A percentile compares a stretch with the other conserved stretches of the same genome.
These are phyloP conservation scores for Platanthera zijinensis DNA, from an alignment of 106 monocot species.

Conservation along the genomic window DNA sequence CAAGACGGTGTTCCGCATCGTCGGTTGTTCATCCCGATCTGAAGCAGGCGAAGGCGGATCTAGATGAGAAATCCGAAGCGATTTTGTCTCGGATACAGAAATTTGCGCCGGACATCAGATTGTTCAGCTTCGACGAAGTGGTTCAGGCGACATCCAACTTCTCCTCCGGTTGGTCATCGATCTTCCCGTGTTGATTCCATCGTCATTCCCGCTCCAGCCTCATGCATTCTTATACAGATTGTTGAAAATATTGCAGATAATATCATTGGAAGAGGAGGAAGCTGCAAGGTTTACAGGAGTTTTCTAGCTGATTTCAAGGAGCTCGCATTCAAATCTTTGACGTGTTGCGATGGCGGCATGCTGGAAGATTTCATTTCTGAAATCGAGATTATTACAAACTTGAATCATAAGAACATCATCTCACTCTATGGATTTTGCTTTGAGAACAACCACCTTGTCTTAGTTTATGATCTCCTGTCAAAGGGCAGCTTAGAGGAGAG, in stretches of 20 bases:
- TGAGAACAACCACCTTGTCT: slow-evolving; percentile 36
- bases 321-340: slow-evolving; percentile 64
- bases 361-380: slow-evolving; percentile 50
- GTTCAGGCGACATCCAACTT: slow-evolving; percentile 53
- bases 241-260: slow-evolving; percentile 24
- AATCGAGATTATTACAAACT: slow-evolving; percentile 55
- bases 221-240: background rate
- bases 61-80: slow-evolving; percentile 13
- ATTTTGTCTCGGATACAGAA: slow-evolving; percentile 38
- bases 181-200: background rate
- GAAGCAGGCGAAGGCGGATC: slow-evolving; percentile 7
- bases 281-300: slow-evolving; percentile 61
- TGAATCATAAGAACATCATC: slow-evolving; percentile 63
- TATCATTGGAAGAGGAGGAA: slow-evolving; percentile 69
- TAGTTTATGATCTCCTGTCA: slow-evolving; percentile 63
- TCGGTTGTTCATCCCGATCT: slow-evolving; percentile 23
- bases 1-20: slow-evolving; percentile 23
- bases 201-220: too few species aligned
- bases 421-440: slow-evolving; percentile 68
- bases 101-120: slow-evolving; percentile 49
- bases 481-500: slow-evolving; percentile 69
- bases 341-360: slow-evolving; percentile 35
- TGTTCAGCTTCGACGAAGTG: slow-evolving; percentile 61
- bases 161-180: slow-evolving; percentile 48
- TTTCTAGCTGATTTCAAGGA: slow-evolving; percentile 34